Conservation (phyloP, 148 eudicot genomes). For the Cornus controversa region DNA sequence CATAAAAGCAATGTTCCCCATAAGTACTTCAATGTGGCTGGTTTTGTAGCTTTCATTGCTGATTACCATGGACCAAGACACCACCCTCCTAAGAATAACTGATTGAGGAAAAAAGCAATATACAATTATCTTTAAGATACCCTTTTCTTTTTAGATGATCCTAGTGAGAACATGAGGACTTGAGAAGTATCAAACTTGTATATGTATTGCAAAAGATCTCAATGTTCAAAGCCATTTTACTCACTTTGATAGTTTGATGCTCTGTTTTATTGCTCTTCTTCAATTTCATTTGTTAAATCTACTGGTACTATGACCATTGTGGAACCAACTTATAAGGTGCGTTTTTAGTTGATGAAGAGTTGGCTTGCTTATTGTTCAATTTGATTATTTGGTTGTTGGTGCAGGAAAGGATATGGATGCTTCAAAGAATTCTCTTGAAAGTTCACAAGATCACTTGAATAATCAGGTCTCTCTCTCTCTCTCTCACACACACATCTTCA, state of each 20-base stretch:
- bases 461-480: conserved; percentile 17
- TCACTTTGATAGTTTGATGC: not conserved
- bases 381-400: not conserved
- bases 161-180: too few species aligned
- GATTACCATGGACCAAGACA: conserved; percentile 43
- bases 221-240: not conserved
- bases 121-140: too few species aligned
- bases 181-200: not conserved
- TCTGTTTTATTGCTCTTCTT: not conserved
- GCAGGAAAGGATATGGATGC: conserved; percentile 19
- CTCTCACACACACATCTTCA: not conserved
- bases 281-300: too few species aligned
- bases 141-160: not conserved
- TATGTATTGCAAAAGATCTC: not conserved
- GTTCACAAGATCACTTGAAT: conserved; percentile 7
- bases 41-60: conserved; percentile 21
- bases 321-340: not conserved
- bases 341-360: not conserved
- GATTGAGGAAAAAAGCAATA: not conserved
- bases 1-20: conserved; percentile 23
- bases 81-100: conserved; percentile 54
- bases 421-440: conserved; percentile 9
- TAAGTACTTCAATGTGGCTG: conserved; percentile 26
- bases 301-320: too few species aligned
- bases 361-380: not conserved